These are phyloP conservation scores for Cynanchum wilfordii DNA, from an alignment of 257 asterid genomes.

Conservation along the genomic window DNA sequence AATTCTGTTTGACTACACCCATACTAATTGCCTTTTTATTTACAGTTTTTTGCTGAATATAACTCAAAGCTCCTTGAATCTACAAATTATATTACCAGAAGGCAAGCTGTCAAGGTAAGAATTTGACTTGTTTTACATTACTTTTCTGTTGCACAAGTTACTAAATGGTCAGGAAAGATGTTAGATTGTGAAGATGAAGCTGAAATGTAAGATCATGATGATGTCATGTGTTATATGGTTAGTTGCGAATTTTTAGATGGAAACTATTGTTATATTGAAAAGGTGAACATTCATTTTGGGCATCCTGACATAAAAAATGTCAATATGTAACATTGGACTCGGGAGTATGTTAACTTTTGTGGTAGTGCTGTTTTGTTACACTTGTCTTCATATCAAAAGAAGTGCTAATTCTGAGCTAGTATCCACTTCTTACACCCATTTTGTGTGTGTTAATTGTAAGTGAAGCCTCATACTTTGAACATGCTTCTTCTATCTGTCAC, in stretches of 20 bases:
- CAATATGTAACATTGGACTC: neutral
- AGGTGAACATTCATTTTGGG: neutral
- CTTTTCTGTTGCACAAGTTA: neutral
- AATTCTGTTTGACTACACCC: neutral
- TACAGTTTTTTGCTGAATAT: conserved; percentile 76
- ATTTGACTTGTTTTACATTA: neutral
- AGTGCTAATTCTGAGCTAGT: no score
- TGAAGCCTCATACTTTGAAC: no score
- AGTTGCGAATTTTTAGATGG: neutral
- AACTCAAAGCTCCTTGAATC: conserved; percentile 85
- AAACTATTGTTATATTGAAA: neutral
- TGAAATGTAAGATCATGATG: neutral
- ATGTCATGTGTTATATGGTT: neutral
- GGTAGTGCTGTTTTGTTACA: neutral
- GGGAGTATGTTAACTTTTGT: neutral
- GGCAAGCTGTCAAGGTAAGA: conserved; percentile 85
- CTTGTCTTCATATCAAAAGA: neutral
- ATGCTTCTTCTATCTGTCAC: neutral
- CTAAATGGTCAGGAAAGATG: neutral
- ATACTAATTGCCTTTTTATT: conserved; percentile 12
- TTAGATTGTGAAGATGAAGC: neutral
- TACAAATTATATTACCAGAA: conserved; percentile 73
- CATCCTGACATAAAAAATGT: neutral
- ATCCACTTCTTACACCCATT: neutral
- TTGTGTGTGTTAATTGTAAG: neutral